Conservation (phyloP, 495 filamentous ascomycete species). For the Thermothielavioides terrestris region DNA sequence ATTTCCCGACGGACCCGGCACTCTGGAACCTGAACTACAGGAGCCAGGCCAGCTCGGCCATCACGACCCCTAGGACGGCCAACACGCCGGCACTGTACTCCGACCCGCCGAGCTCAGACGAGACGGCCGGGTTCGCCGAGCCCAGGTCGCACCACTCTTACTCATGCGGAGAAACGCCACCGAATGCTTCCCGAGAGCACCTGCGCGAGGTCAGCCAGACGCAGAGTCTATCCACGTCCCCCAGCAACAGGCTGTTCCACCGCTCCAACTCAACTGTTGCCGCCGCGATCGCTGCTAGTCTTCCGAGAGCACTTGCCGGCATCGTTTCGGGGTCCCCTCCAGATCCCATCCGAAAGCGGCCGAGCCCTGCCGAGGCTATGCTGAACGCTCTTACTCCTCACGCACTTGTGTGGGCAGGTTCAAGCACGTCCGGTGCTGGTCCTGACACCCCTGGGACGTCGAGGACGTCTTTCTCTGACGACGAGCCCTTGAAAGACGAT, state of each 20-base stretch:
- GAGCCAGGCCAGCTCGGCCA: constrained; percentile 40
- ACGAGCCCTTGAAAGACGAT: constrained; percentile 35
- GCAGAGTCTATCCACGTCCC: constrained; percentile 65
- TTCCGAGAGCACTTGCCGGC: constrained; percentile 64
- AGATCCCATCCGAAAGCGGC: constrained; percentile 51
- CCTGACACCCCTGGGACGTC: constrained; percentile 33
- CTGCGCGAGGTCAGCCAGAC: constrained; percentile 31
- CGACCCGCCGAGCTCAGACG: constrained; percentile 52
- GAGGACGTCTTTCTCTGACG: constrained; percentile 40
- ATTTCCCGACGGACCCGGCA: constrained; percentile 55
- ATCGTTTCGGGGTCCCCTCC: constrained; percentile 66
- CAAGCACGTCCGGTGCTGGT: constrained; percentile 46
- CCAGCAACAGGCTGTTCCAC: constrained; percentile 47
- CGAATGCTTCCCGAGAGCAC: constrained; percentile 32
- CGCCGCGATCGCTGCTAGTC: constrained; percentile 58
- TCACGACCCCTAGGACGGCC: constrained; percentile 52
- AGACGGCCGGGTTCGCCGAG: constrained; percentile 41
- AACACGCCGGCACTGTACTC: constrained; percentile 48
- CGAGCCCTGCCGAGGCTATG: constrained; percentile 59
- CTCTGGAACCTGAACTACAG: constrained; percentile 44
- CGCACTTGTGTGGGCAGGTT: constrained; percentile 58
- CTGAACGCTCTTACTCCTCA: constrained; percentile 51
- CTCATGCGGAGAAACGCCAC: constrained; percentile 61
- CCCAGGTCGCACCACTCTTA: constrained; percentile 45
- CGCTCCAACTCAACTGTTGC: constrained; percentile 51